Percentiles rank a stretch among this genome's conserved stretches.
Evolutionary conservation across 2,329 filamentous ascomycete species (phyloP).

Genomic region (Fusarium pseudocircinatum): DNA sequence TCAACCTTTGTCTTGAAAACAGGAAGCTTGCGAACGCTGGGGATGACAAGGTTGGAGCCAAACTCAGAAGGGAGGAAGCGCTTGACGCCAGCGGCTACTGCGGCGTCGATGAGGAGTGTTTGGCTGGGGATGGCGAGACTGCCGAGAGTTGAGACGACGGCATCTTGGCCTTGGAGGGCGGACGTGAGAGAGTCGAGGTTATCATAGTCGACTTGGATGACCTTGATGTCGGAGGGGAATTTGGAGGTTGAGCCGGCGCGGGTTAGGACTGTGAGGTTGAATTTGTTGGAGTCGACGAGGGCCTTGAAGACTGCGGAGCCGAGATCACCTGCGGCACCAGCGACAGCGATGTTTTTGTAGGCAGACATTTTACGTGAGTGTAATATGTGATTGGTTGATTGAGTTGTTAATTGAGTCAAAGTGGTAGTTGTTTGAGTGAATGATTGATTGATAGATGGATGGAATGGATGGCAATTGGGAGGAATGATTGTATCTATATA

Average conservation of each 20-base stretch:
- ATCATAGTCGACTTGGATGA: conserved; percentile 52
- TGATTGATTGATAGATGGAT: background rate
- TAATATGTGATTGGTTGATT: background rate
- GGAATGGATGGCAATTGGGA: background rate
- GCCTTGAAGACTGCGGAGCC: conserved; percentile 46
- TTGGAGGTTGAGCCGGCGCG: conserved; percentile 53
- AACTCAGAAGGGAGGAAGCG: conserved; percentile 71
- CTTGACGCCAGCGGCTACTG: conserved; percentile 67
- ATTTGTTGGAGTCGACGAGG: conserved; percentile 46
- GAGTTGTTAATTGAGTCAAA: no score
- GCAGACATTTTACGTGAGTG: conserved; percentile 40
- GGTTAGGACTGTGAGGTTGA: conserved; percentile 50
- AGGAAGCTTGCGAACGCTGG: conserved; percentile 55
- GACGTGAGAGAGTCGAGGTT: conserved; percentile 58
- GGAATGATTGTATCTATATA: background rate
- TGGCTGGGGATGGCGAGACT: conserved; percentile 52
- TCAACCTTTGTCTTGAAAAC: conserved; percentile 62
- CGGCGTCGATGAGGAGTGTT: conserved; percentile 63
- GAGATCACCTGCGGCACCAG: conserved; percentile 51
- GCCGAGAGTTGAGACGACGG: conserved; percentile 55
- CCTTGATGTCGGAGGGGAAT: conserved; percentile 43
- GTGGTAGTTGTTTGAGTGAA: background rate
- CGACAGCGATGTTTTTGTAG: conserved; percentile 52
- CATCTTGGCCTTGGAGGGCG: conserved; percentile 66
- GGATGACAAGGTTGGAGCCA: conserved; percentile 48